Conservation (phyloP, 306 rosid species). For the Cicer cuneatum region DNA sequence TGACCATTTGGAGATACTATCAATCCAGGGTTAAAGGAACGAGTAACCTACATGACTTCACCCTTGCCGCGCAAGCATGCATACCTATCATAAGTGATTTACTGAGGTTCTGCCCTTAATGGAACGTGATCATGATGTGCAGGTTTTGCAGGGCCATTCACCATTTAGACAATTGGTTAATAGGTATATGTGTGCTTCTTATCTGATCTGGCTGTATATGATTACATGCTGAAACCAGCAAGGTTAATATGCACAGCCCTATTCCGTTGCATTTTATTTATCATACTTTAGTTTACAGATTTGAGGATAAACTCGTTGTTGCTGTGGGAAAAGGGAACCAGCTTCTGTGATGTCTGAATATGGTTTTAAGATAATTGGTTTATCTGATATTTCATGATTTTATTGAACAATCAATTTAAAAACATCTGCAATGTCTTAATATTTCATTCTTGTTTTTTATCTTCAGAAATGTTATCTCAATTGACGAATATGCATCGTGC, state of each 20-base stretch:
- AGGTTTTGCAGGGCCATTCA: slow-evolving; percentile 94
- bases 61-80: slow-evolving; percentile 84
- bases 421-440: slow-evolving; percentile 11
- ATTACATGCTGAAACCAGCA: slow-evolving; percentile 30
- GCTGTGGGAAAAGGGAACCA: slow-evolving; percentile 97
- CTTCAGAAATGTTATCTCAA: slow-evolving; percentile 80
- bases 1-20: slow-evolving; percentile 40
- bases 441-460: slow-evolving; percentile 21
- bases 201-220: slow-evolving; percentile 6
- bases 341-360: slow-evolving; percentile 86
- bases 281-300: slow-evolving; percentile 56
- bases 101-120: slow-evolving; percentile 15
- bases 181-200: slow-evolving; percentile 59
- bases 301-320: slow-evolving; percentile 71
- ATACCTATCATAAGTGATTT: slow-evolving; percentile 71
- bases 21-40: slow-evolving; percentile 69
- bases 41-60: slow-evolving; percentile 63
- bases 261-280: slow-evolving; percentile 10
- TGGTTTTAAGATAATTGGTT: slow-evolving; percentile 54
- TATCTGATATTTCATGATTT: slow-evolving; percentile 9
- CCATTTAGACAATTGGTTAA: slow-evolving; percentile 77
- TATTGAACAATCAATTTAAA: slow-evolving; percentile 31
- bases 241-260: slow-evolving; percentile 17
- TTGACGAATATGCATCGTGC: slow-evolving; percentile 80
- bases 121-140: slow-evolving; percentile 36